Evolutionary conservation across 2,329 filamentous ascomycete species (phyloP), one percentile per base, ranked within the genome.

Genomic region (Mycocentrospora acerina): DNA sequence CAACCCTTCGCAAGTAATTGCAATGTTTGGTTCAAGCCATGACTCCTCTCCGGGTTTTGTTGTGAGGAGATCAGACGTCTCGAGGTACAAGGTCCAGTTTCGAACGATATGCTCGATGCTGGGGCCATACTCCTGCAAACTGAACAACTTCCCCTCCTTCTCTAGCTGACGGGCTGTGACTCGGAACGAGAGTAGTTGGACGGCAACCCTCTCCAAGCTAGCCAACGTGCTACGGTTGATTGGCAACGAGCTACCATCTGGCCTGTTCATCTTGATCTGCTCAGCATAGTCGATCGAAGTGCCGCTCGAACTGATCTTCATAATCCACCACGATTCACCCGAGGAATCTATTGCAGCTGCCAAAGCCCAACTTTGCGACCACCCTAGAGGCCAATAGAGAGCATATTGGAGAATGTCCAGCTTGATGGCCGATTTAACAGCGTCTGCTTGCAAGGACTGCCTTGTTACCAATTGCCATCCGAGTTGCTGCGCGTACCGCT

Each of bases 301-400:
- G n/a, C 51, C 50, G 14, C 35, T 54, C 5, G 50, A 28, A 12
- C 46, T 46, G 32, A 67, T 40, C 38, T 67, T 53, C 9, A 64
- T 40, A 11, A 66, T 52, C 66, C 66, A 69, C 67, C 67, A 70
- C 26, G 54, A 60, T 32, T 63, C 57, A 7, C 67, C 67, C 12
- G 59, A 46, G 2, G 62, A 37, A 35, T 62, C 62, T 14, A 69
- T 53, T 2, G 66, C 42, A 30, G 86, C 77, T 49, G 83, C 82
- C 26, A 94, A 70, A 46, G 83, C 80, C 87, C 88, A 95, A 35
- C 78, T 72, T 11, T 77, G 62, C 8, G 75, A 76, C 88, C 90
- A 95, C n/a, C 80, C 81, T 41, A 73, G 73, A 54, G 82, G 83
- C 55, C 77, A 80, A 47, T 94, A 83, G 70, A 90, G 86, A 12